A percentile compares a stretch with the other conserved stretches of the same genome.
These are phyloP conservation scores for Aspergillus steynii DNA, from an alignment of 495 filamentous ascomycete species.

Conservation along the genomic window DNA sequence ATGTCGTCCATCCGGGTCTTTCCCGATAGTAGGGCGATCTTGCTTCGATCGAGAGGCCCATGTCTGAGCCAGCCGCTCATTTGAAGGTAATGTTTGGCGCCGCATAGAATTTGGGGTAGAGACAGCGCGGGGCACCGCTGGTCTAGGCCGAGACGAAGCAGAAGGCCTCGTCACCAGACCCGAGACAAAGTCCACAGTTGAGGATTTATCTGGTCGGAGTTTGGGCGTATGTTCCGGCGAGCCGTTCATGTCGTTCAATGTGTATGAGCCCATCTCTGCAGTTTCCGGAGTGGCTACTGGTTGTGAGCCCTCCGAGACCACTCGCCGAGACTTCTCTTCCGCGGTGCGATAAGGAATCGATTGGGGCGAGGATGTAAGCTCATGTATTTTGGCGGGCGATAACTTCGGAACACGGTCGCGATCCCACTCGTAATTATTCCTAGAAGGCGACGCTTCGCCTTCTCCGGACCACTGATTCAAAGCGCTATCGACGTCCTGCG, in stretches of 20 bases:
- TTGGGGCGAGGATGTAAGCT: constrained; percentile 56
- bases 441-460: constrained; percentile 16
- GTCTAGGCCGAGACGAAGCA: constrained; percentile 30
- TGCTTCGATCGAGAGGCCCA: constrained; percentile 40
- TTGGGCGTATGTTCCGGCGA: constrained; percentile 20
- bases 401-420: constrained; percentile 51
- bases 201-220: constrained; percentile 27
- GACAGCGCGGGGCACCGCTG: constrained; percentile 35
- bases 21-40: constrained; percentile 29
- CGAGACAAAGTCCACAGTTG: constrained; percentile 19
- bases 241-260: constrained; percentile 20
- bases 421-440: constrained; percentile 24
- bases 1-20: constrained; percentile 44
- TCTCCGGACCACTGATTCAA: constrained; percentile 17
- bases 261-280: constrained; percentile 16
- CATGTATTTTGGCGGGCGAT: constrained; percentile 54
- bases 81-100: constrained; percentile 17
- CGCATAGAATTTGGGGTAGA: constrained; percentile 33
- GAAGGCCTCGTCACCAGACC: constrained; percentile 23
- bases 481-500: constrained; percentile 7
- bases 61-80: constrained; percentile 41
- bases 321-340: constrained; percentile 23
- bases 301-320: constrained; percentile 27
- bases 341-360: constrained; percentile 46
- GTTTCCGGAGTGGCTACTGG: constrained; percentile 6